phyloP scores from a whole-genome alignment of 495 filamentous ascomycete genomes.

The Aspergillus biplanus region DNA sequence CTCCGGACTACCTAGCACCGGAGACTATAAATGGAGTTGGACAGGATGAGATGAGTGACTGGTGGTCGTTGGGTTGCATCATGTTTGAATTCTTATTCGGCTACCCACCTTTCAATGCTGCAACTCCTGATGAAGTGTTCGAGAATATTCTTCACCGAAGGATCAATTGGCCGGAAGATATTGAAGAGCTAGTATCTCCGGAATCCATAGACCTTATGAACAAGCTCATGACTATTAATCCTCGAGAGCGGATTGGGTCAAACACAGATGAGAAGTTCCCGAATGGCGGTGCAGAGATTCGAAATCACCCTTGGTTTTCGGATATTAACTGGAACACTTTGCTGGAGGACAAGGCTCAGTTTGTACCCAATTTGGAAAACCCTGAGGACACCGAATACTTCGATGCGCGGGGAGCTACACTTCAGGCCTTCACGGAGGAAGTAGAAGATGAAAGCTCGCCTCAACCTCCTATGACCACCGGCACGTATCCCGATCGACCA shows the following conservation, averaged over 20 bases:
- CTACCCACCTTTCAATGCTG: constrained; percentile 90
- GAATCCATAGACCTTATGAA: constrained; percentile 95
- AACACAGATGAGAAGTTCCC: constrained; percentile 79
- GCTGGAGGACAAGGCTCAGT: constrained; percentile 89
- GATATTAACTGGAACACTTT: constrained; percentile 88
- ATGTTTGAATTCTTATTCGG: constrained; percentile 95
- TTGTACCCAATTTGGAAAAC: constrained; percentile 90
- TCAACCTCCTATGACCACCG: constrained; percentile 55
- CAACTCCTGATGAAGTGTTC: constrained; percentile 90
- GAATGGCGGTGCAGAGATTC: constrained; percentile 87
- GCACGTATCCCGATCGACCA: constrained; percentile 71
- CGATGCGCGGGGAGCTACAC: constrained; percentile 84
- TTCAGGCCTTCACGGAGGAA: constrained; percentile 89
- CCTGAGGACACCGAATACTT: constrained; percentile 99
- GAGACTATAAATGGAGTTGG: constrained; percentile 95
- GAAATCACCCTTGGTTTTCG: constrained; percentile 84
- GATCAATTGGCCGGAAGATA: constrained; percentile 83
- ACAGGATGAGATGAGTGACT: constrained; percentile 97
- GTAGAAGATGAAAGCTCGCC: constrained; percentile 86
- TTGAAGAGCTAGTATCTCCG: constrained; percentile 70
- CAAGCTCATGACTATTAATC: constrained; percentile 80
- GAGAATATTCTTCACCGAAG: constrained; percentile 90
- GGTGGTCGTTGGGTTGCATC: constrained; percentile 98
- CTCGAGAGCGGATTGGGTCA: constrained; percentile 76
- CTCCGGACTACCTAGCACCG: constrained; percentile 94